Evolutionary conservation across 2,329 filamentous ascomycete species (phyloP).

Genomic region (Claviceps sp.): DNA sequence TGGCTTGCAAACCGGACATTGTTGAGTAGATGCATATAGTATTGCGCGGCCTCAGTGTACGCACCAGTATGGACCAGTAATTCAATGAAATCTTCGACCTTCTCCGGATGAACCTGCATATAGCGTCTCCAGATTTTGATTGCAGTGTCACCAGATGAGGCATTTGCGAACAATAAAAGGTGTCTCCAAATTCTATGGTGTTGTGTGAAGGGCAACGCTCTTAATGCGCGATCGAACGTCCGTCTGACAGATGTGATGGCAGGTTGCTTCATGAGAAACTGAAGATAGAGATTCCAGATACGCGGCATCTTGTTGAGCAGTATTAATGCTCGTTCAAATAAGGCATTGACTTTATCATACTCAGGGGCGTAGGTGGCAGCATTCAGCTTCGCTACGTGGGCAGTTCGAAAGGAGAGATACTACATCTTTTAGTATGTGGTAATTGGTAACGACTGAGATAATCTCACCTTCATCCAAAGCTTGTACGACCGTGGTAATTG

Average conservation of each 20-base stretch:
- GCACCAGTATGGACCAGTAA: conserved; percentile 67
- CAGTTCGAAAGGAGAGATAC: conserved; percentile 77
- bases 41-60: conserved; percentile 82
- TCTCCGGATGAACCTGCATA: conserved; percentile 93
- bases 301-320: conserved; percentile 97
- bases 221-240: conserved; percentile 83
- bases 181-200: conserved; percentile 92
- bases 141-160: conserved; percentile 77
- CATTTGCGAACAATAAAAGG: conserved; percentile 83
- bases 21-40: conserved; percentile 86
- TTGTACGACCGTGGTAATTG: conserved; percentile 93
- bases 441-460: neutral
- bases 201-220: conserved; percentile 85
- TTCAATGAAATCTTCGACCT: conserved; percentile 90
- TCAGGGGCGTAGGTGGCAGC: conserved; percentile 66
- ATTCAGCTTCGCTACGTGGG: conserved; percentile 72
- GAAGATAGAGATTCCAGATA: conserved; percentile 96
- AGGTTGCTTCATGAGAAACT: conserved; percentile 84
- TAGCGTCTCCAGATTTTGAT: conserved; percentile 91
- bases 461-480: conserved; percentile 79
- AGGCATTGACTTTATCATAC: conserved; percentile 83
- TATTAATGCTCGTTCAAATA: conserved; percentile 86
- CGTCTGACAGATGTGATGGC: conserved; percentile 73
- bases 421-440: conserved; percentile 18
- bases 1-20: conserved; percentile 85